Base-by-base conservation (phyloP, 2,329 filamentous ascomycete genomes). In the Alternaria sp. region DNA sequence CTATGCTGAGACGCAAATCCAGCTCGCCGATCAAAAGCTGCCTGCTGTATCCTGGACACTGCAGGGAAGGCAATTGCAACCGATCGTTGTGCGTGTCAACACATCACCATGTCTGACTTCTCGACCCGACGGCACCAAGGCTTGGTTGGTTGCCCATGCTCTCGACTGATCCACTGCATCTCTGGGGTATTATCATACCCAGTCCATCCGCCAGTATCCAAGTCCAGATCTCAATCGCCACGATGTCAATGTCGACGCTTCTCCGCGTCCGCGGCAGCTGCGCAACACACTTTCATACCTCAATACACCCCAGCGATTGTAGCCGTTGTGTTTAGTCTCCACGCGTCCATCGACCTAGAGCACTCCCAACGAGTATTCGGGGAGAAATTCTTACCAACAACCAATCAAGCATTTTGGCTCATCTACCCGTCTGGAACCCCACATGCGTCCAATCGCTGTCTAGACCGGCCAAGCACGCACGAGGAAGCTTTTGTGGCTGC, bases 371-470 rank as follows among this genome's bases (percentile, higher is more conserved):
- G 47, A 30, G 52, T 52, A 25, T 52, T 28, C 8, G 30, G 26
- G 10, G 17, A 36, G 43, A 62, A 47, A 32, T 32, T 44, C 15
- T 36, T 15, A 21, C 23, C 32, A n/a, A 36, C 47, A 44, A 46
- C 65, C 64, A 67, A 69, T 67, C 62, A 64, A 21, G 15, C 13
- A 36, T 46, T 44, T 19, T n/a, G 26, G 26, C 45, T 23, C n/a
- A n/a, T 49, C 32, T 59, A 47, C 47, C 56, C 51, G 57, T 58
- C 47, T 40, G 36, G 50, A 36, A 64, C 60, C 59, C 62, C 60
- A 55, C 57, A 61, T 58, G 40, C 32, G 52, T 54, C 54, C 56
- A 63, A 47, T 59, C 19, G 45, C 23, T 32, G 56, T 66, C 62
- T 62, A 47, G 58, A 59, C 54, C 43, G 54, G 44, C 59, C 45